Evolutionary conservation across 129 eudicot species (phyloP).

Genomic region (Arctium lappa): DNA sequence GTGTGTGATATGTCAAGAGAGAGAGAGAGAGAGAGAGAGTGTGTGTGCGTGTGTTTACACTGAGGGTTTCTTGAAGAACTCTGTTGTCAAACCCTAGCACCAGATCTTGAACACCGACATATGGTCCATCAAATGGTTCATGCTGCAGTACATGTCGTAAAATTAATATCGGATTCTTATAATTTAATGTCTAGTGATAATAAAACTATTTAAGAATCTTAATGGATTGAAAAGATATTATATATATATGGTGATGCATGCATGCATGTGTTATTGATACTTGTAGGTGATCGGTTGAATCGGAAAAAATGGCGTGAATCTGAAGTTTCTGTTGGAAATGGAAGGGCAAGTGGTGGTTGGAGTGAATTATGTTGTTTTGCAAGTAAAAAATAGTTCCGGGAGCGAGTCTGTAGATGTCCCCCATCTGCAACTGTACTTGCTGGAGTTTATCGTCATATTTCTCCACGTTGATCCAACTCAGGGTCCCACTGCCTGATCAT

Average conservation of each 20-base stretch:
- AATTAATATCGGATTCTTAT: not conserved
- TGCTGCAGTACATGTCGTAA: conserved; percentile 27
- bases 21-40: too few relatives aligned
- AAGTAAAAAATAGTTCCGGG: conserved; percentile 63
- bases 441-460: conserved; percentile 27
- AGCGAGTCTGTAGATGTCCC: conserved; percentile 55
- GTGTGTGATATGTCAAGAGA: too few relatives aligned
- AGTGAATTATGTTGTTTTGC: conserved; percentile 46
- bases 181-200: not conserved
- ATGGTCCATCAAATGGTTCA: conserved; percentile 35
- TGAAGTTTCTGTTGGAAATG: conserved; percentile 43
- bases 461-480: conserved; percentile 41
- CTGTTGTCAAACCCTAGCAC: conserved; percentile 67
- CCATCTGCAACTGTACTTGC: conserved; percentile 29
- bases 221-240: not conserved
- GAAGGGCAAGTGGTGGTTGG: not conserved
- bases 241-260: not conserved
- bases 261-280: conserved; percentile 22
- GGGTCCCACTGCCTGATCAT: conserved; percentile 57
- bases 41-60: conserved; percentile 25
- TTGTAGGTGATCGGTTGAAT: conserved; percentile 25
- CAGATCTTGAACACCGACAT: conserved; percentile 57
- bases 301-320: conserved; percentile 59
- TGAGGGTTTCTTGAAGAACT: conserved; percentile 60
- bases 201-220: not conserved